Conservation (phyloP, 2,329 filamentous ascomycete genomes). For the Fusarium piperis region DNA sequence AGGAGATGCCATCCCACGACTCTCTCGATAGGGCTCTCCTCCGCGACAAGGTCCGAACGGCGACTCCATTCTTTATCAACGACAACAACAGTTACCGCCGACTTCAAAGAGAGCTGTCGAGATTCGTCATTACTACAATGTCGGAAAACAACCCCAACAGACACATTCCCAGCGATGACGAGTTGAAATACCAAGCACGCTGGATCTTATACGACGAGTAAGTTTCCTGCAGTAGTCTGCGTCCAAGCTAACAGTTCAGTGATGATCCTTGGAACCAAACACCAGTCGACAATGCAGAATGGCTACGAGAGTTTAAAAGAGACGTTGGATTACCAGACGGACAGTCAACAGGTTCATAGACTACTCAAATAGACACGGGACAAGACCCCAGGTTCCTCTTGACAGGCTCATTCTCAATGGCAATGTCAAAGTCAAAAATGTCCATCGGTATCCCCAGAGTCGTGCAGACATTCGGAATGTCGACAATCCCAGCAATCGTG, state of each 20-base stretch:
- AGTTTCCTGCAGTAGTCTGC: neutral
- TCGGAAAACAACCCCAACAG: slow-evolving; percentile 32
- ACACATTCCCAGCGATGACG: slow-evolving; percentile 28
- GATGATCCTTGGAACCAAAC: slow-evolving; percentile 39
- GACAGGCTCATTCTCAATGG: slow-evolving; percentile 65
- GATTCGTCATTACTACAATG: slow-evolving; percentile 33
- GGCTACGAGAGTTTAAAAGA: slow-evolving; percentile 34
- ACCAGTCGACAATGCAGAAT: slow-evolving; percentile 34
- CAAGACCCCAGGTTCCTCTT: slow-evolving; percentile 42
- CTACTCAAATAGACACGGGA: slow-evolving; percentile 17
- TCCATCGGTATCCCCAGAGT: slow-evolving; percentile 90
- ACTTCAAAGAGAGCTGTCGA: slow-evolving; percentile 19
- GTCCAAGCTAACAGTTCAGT: slow-evolving; percentile 4
- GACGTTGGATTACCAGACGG: slow-evolving; percentile 26
- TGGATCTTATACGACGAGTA: slow-evolving; percentile 36
- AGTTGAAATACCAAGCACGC: slow-evolving; percentile 28
- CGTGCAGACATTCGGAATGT: slow-evolving; percentile 91
- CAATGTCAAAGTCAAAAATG: slow-evolving; percentile 94
- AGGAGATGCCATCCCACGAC: neutral
- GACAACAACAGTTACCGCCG: slow-evolving; percentile 34
- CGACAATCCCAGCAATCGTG: slow-evolving; percentile 88
- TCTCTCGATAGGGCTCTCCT: slow-evolving; percentile 2
- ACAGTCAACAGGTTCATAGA: neutral
- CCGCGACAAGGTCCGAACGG: slow-evolving; percentile 24
- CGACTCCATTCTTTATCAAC: slow-evolving; percentile 31